phyloP scores from a whole-genome alignment of 1,284 basidiomycete species.

The Heimioporus punctisporus region DNA sequence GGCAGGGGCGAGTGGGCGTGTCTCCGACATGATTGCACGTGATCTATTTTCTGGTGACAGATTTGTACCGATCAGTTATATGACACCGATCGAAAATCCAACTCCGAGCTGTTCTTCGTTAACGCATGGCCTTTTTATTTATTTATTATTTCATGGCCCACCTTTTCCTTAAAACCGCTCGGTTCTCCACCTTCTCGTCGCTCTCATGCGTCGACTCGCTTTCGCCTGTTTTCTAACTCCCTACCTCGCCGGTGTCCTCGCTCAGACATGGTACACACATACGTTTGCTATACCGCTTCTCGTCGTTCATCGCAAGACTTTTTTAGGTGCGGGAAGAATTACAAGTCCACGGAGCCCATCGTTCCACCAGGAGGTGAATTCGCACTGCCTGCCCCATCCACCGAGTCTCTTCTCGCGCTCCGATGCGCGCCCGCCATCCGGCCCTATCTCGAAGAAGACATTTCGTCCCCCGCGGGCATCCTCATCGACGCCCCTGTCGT shows the following conservation, averaged over 20 bases:
- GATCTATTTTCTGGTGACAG: no score
- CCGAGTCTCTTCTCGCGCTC: slow-evolving; percentile 28
- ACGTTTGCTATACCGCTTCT: background rate
- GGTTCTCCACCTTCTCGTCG: no score
- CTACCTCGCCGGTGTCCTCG: slow-evolving; percentile 17
- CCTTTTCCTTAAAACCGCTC: background rate
- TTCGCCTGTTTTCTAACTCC: slow-evolving; percentile 20
- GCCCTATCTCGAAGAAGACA: slow-evolving; percentile 34
- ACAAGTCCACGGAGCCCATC: slow-evolving; percentile 19
- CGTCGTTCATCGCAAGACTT: background rate
- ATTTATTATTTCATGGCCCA: background rate
- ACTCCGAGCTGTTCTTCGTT: no score
- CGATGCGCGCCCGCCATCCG: slow-evolving; percentile 32
- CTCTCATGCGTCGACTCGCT: slow-evolving; percentile 19
- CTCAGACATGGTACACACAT: slow-evolving; percentile 37
- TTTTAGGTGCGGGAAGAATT: slow-evolving; percentile 33
- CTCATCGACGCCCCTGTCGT: slow-evolving; percentile 31
- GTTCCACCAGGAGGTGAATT: slow-evolving; percentile 31
- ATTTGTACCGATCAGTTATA: no score
- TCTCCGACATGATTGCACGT: no score
- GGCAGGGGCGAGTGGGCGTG: no score
- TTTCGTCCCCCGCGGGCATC: slow-evolving; percentile 16
- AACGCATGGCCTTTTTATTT: slow-evolving; percentile 4
- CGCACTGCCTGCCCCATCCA: slow-evolving; percentile 14
- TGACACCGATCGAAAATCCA: no score